Evolutionary conservation across 495 filamentous ascomycete species (phyloP), one percentile per base, ranked within the genome.

Genomic region (Talaromyces liani): DNA sequence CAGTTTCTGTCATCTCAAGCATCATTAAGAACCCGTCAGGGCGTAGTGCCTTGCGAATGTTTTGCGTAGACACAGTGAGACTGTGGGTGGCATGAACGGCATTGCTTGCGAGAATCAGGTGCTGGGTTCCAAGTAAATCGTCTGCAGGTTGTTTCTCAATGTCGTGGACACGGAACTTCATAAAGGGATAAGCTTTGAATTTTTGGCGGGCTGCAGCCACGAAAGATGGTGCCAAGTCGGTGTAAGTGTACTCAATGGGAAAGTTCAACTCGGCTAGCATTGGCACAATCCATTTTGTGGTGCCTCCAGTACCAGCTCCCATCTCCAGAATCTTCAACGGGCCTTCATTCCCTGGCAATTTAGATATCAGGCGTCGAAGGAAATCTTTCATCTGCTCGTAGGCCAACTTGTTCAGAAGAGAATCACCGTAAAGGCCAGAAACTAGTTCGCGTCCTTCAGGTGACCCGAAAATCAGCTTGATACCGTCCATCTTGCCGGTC

Each of bases 171-270:
- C 49, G 60, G 49, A 80, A 84, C 16, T 70, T 65, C 72, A 83
- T 72, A 56, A 79, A 82, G 0, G 74, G 67, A 57, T 82, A 81
- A 12, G 72, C 31, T 39, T 72, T 77, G 62, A 70, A 76, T n/a
- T 67, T 70, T 22, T 68, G 69, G 16, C 73, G 64, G 0, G 79
- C 78, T 0, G 68, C 67, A 0, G 78, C 75, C 0, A 84, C 70
- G 16, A 84, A 65, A 1, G 79, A 78, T 0, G 74, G 63, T 1
- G 79, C 75, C 5, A 82, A 63, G 36, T 84, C 81, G 0, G 76
- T 84, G 55, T 80, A 76, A 0, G 77, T 83, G 47, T 84, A 85
- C 47, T 80, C 72, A 2, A 85, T 70, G 2, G 74, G 69, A 3
- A 78, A 60, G 6, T 67, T 67, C 6, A 77, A 67, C 0, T 67